Conservation (phyloP, 2,329 filamentous ascomycete species). For the Rutstroemia sp. region DNA sequence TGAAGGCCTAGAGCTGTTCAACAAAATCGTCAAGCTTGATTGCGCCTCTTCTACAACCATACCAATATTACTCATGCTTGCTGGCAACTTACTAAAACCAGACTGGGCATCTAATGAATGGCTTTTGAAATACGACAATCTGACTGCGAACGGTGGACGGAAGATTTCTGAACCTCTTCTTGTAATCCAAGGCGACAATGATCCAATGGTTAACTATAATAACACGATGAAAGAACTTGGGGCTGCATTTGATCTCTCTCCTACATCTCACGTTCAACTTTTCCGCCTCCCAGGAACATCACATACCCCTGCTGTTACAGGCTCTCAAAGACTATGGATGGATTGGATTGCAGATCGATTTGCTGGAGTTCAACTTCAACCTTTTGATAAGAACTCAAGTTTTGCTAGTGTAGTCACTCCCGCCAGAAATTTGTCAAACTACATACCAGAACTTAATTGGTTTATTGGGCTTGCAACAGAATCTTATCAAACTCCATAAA, state of each 20-base stretch:
- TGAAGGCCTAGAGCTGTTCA: not conserved
- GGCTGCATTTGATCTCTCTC: not conserved
- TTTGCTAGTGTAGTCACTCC: not conserved
- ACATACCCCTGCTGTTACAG: conserved; percentile 2
- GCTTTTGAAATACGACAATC: not conserved
- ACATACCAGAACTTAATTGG: not conserved
- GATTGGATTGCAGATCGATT: conserved; percentile 7
- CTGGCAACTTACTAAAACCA: not conserved
- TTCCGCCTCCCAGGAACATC: not conserved
- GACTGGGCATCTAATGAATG: not conserved
- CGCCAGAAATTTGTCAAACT: not conserved
- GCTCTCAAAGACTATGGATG: conserved; percentile 3
- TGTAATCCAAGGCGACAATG: conserved; percentile 2
- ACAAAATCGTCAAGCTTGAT: conserved; percentile 1
- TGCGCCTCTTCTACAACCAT: conserved; percentile 1
- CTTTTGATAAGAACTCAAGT: not conserved
- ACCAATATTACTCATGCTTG: not conserved
- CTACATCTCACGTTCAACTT: not conserved
- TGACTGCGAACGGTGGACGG: not conserved
- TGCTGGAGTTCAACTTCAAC: not conserved
- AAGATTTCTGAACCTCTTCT: conserved; percentile 3
- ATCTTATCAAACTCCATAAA: not conserved
- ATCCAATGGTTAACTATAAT: not conserved
- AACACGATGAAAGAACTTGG: not conserved
- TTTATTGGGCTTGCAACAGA: not conserved